Percentiles rank a stretch among this genome's conserved stretches.
Conservation (phyloP, 2,329 filamentous ascomycete species). For the Botryotinia calthae region DNA sequence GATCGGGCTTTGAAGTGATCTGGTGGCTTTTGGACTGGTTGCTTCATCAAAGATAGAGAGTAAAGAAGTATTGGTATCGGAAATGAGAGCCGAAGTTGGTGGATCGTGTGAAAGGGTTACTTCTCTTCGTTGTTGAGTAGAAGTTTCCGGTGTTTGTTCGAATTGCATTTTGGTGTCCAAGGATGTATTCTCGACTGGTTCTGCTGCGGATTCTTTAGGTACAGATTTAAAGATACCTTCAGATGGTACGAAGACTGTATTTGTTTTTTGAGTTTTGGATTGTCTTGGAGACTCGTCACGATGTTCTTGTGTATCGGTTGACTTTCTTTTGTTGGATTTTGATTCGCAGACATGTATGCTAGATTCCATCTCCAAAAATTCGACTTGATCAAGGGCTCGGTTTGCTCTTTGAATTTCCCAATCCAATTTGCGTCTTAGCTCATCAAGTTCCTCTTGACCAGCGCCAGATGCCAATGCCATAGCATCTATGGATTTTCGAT, state of each 20-base stretch:
- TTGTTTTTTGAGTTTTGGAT: slow-evolving; percentile 14
- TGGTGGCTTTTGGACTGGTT: slow-evolving; percentile 29
- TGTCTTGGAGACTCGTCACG: slow-evolving; percentile 14
- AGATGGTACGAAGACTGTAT: slow-evolving; percentile 53
- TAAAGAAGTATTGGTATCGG: slow-evolving; percentile 55
- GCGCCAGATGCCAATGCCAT: slow-evolving; percentile 54
- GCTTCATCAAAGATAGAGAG: slow-evolving; percentile 60
- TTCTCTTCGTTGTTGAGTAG: slow-evolving; percentile 15
- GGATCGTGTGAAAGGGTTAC: slow-evolving; percentile 60
- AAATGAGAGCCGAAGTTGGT: slow-evolving; percentile 55
- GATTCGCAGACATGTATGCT: slow-evolving; percentile 65
- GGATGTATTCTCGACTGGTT: slow-evolving; percentile 29
- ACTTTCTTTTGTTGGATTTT: slow-evolving; percentile 33
- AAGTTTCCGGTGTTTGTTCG: slow-evolving; percentile 1
- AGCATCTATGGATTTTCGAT: slow-evolving; percentile 45
- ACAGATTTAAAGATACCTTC: slow-evolving; percentile 63
- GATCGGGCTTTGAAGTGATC: slow-evolving; percentile 29
- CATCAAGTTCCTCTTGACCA: slow-evolving; percentile 47
- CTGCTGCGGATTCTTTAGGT: slow-evolving; percentile 32
- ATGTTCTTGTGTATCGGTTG: slow-evolving; percentile 1
- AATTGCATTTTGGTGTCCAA: slow-evolving; percentile 15
- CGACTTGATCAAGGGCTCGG: slow-evolving; percentile 68
- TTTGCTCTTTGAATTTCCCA: slow-evolving; percentile 58
- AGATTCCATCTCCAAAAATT: slow-evolving; percentile 75
- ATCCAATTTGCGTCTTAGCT: slow-evolving; percentile 45